A percentile compares a stretch with the other conserved stretches of the same genome.
phyloP scores from a whole-genome alignment of 768 basidiomycete species.

The Mycena vulgaris region DNA sequence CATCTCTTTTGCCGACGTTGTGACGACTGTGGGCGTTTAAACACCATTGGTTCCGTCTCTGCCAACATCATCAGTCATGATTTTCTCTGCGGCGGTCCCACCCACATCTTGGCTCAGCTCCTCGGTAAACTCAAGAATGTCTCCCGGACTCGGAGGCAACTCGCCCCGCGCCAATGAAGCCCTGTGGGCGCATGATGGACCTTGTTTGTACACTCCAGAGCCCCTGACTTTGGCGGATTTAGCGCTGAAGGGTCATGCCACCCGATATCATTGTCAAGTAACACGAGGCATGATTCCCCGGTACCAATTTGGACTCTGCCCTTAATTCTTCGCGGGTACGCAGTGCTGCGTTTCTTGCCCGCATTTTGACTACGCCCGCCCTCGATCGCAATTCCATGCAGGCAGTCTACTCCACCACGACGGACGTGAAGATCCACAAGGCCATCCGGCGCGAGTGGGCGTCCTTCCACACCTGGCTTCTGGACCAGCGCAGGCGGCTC shows the following conservation, averaged over 20 bases:
- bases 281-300: conserved; percentile 35
- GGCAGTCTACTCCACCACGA: conserved; percentile 34
- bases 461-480: conserved; percentile 32
- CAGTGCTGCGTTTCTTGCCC: not conserved
- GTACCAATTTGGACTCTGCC: conserved; percentile 22
- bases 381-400: conserved; percentile 25
- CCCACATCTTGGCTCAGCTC: too few relatives aligned
- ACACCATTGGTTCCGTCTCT: not conserved
- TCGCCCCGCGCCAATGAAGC: not conserved
- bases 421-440: conserved; percentile 37
- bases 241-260: conserved; percentile 32
- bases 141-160: too few relatives aligned
- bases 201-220: conserved; percentile 16
- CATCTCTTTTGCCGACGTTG: not conserved
- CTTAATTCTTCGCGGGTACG: conserved; percentile 18
- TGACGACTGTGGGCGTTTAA: not conserved
- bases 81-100: too few relatives aligned
- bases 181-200: conserved; percentile 32
- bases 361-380: not conserved
- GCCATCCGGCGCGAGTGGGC: conserved; percentile 36
- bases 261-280: conserved; percentile 28
- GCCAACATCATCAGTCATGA: too few relatives aligned
- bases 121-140: not conserved
- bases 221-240: conserved; percentile 18
- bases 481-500: conserved; percentile 21